phyloP scores from a whole-genome alignment of 495 filamentous ascomycete genomes.

The Xylaria acuta region DNA sequence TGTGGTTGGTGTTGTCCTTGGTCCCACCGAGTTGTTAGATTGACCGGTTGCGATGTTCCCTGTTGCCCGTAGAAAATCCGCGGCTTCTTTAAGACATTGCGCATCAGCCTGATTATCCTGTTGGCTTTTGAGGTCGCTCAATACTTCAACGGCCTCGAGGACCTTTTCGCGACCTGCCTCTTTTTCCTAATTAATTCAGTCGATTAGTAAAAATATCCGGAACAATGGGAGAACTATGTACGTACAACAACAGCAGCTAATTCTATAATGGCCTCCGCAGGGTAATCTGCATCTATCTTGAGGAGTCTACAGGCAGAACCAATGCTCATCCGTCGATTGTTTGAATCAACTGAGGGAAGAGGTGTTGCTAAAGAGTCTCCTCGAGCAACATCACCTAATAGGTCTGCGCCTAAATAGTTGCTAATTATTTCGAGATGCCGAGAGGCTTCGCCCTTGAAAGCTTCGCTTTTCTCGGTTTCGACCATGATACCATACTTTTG shows the following conservation, averaged over 20 bases:
- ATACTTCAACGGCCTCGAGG: constrained; percentile 35
- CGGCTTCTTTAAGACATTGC: constrained; percentile 30
- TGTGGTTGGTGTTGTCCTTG: neutral
- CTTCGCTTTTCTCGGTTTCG: constrained; percentile 11
- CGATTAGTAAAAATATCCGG: neutral
- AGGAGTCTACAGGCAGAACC: constrained; percentile 28
- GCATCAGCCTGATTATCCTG: constrained; percentile 31
- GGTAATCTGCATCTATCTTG: constrained; percentile 30
- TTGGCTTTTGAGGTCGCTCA: constrained; percentile 35
- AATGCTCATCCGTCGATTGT: constrained; percentile 32
- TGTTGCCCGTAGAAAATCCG: constrained; percentile 33
- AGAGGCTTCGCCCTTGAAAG: constrained; percentile 25
- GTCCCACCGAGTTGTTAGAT: neutral
- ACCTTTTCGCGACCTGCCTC: constrained; percentile 27
- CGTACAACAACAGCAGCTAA: constrained; percentile 30
- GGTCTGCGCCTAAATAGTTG: constrained; percentile 30
- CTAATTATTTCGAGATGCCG: constrained; percentile 36
- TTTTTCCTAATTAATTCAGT: constrained; percentile 25
- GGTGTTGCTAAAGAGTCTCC: constrained; percentile 20
- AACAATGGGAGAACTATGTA: constrained; percentile 14
- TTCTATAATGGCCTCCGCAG: constrained; percentile 36
- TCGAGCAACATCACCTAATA: constrained; percentile 30
- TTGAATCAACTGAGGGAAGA: neutral
- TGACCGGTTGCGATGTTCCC: neutral
- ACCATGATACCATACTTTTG: constrained; percentile 27